Evolutionary conservation across 2,329 filamentous ascomycete genomes (phyloP).

Genomic region (Ophiosphaerella narmari): DNA sequence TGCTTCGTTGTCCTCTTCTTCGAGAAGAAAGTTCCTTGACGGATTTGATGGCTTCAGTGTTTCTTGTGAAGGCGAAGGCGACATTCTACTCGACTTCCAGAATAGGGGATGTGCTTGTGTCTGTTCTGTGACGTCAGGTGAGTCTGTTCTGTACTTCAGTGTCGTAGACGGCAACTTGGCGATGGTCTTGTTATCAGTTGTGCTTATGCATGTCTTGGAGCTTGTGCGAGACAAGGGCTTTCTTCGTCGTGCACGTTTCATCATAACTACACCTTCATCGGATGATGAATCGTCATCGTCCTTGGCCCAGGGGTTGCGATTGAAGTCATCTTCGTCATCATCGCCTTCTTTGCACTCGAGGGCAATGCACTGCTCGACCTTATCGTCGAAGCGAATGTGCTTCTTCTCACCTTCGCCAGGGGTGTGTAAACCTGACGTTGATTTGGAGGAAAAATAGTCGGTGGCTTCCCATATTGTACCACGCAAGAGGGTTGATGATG

Average conservation of each 20-base stretch:
- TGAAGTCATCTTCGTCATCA: constrained; percentile 60
- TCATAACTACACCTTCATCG: constrained; percentile 80
- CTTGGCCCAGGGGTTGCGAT: constrained; percentile 46
- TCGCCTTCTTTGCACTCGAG: constrained; percentile 84
- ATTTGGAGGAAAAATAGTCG: constrained; percentile 67
- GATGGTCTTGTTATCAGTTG: constrained; percentile 78
- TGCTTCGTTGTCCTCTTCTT: constrained; percentile 56
- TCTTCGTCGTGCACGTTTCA: constrained; percentile 65
- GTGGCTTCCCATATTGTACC: constrained; percentile 66
- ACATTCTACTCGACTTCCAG: constrained; percentile 55
- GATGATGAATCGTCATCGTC: constrained; percentile 61
- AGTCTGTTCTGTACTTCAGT: constrained; percentile 80
- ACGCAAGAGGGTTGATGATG: constrained; percentile 65
- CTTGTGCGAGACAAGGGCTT: constrained; percentile 58
- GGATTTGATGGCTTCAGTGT: constrained; percentile 74
- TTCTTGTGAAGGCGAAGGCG: constrained; percentile 80
- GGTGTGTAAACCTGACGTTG: constrained; percentile 73
- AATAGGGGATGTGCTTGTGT: constrained; percentile 50
- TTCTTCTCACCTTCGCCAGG: constrained; percentile 67
- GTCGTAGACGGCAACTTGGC: constrained; percentile 87
- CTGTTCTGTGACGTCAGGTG: constrained; percentile 68
- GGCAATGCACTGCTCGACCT: constrained; percentile 94
- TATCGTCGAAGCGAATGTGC: constrained; percentile 96
- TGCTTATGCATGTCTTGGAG: constrained; percentile 60
- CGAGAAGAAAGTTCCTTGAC: constrained; percentile 68